Evolutionary conservation across 73 alveolate genomes (phyloP).

Genomic region (Halteria grandinella): DNA sequence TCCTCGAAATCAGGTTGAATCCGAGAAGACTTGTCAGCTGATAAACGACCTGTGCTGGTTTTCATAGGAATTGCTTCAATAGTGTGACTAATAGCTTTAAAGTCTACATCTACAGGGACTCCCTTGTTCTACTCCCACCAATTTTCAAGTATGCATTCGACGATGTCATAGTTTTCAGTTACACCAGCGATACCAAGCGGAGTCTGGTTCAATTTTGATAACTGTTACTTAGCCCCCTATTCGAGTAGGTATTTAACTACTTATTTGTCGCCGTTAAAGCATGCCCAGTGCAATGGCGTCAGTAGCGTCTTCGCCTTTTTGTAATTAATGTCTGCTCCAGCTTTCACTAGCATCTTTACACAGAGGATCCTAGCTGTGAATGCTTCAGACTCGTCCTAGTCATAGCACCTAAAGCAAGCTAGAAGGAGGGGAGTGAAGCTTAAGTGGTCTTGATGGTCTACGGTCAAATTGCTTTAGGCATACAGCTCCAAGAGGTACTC

Average conservation of each 20-base stretch:
- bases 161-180: slow-evolving; percentile 2
- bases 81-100: no score
- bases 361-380: not conserved
- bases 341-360: not conserved
- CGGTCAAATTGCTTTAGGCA: not conserved
- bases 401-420: slow-evolving; percentile 47
- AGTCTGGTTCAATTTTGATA: not conserved
- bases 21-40: no score
- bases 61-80: no score
- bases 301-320: not conserved
- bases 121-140: no score
- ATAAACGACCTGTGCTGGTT: no score
- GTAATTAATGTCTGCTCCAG: slow-evolving; percentile 9
- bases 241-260: not conserved
- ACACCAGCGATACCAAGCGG: slow-evolving; percentile 38
- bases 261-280: slow-evolving; percentile 19
- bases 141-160: no score
- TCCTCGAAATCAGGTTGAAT: no score
- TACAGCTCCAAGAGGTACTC: not conserved
- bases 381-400: slow-evolving; percentile 28
- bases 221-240: not conserved
- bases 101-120: no score
- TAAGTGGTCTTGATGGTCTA: slow-evolving; percentile 12
- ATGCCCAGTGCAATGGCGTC: slow-evolving; percentile 31
- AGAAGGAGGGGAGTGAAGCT: slow-evolving; percentile 31